Evolutionary conservation across 495 filamentous ascomycete genomes (phyloP).

Genomic region (Daldinia childiae): DNA sequence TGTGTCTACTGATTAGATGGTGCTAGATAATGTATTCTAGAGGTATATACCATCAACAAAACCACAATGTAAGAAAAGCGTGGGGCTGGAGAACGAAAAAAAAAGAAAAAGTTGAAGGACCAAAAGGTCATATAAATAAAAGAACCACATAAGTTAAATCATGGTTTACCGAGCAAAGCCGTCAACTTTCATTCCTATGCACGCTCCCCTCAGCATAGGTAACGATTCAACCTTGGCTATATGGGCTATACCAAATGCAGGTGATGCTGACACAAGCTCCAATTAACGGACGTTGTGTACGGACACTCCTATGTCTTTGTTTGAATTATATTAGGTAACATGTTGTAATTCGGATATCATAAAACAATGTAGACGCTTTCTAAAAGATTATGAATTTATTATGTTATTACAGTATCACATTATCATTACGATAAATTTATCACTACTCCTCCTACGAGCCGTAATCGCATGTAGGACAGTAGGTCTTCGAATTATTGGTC

Average conservation of each 20-base stretch:
- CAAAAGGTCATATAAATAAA: not conserved
- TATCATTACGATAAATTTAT: not conserved
- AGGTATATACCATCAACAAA: not conserved
- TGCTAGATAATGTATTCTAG: not conserved
- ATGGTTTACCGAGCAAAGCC: conserved; percentile 2
- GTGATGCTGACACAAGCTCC: not conserved
- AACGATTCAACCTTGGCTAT: not conserved
- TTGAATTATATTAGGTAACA: not conserved
- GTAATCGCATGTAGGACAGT: conserved; percentile 44
- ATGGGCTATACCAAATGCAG: not conserved
- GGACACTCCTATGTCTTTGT: not conserved
- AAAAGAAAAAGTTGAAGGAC: not conserved
- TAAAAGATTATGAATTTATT: not conserved
- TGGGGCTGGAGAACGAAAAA: not conserved
- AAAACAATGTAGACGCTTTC: not conserved
- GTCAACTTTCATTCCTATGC: not conserved
- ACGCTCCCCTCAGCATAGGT: not conserved
- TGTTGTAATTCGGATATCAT: not conserved
- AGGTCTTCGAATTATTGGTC: conserved; percentile 51
- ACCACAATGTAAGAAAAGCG: not conserved
- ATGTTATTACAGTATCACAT: not conserved
- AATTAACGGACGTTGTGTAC: not conserved
- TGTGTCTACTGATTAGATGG: not conserved
- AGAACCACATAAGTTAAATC: not conserved
- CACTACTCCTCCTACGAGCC: not conserved